Conservation (phyloP, 2,329 filamentous ascomycete species). For the Grosmannia clavigera region DNA sequence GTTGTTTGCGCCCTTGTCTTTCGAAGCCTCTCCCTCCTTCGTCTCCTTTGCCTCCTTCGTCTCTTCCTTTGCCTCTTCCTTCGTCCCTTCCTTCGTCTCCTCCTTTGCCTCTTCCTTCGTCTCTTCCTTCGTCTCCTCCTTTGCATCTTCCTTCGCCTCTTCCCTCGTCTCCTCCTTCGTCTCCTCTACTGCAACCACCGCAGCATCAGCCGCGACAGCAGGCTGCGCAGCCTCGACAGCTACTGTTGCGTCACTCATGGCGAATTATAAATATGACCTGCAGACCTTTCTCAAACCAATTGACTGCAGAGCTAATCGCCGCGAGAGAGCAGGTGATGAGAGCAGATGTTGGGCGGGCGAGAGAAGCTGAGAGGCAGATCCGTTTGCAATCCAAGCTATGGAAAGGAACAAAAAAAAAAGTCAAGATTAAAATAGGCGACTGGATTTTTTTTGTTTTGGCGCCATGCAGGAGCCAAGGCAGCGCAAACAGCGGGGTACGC, state of each 20-base stretch:
- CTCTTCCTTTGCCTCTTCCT: slow-evolving; percentile 14
- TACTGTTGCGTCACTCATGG: slow-evolving; percentile 14
- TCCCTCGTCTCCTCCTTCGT: slow-evolving; percentile 17
- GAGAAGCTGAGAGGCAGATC: background rate
- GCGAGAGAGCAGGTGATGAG: background rate
- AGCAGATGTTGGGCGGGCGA: background rate
- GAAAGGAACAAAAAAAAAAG: slow-evolving; percentile 6
- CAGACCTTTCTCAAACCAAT: background rate
- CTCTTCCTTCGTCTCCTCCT: slow-evolving; percentile 9
- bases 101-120: slow-evolving; percentile 14
- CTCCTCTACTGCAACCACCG: slow-evolving; percentile 14
- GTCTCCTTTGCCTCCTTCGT: slow-evolving; percentile 14
- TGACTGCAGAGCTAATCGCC: background rate
- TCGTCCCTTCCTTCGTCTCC: slow-evolving; percentile 12
- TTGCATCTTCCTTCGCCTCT: slow-evolving; percentile 8
- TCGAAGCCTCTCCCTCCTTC: slow-evolving; percentile 16
- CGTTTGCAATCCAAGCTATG: background rate
- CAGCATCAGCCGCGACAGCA: slow-evolving; percentile 4
- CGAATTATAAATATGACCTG: background rate
- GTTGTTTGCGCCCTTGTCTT: slow-evolving; percentile 30
- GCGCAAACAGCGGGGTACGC: background rate
- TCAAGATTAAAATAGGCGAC: slow-evolving; percentile 4
- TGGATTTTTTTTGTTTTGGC: slow-evolving; percentile 3
- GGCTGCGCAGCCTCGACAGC: slow-evolving; percentile 15
- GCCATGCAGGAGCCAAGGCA: background rate